Evolutionary conservation across 768 basidiomycete genomes (phyloP).

Genomic region (Suillus occidentalis): DNA sequence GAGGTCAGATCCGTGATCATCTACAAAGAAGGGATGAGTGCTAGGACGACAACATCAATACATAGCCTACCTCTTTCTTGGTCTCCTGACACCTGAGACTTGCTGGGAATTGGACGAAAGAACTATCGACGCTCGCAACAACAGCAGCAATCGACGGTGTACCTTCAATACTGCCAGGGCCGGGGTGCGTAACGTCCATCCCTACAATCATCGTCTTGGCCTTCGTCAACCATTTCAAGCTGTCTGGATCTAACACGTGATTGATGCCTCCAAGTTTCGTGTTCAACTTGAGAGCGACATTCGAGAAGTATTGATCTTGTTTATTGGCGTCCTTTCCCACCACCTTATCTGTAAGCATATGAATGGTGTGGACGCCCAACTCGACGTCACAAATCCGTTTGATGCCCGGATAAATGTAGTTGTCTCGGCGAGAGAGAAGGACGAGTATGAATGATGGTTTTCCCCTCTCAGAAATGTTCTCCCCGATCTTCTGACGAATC

Average conservation of each 20-base stretch:
- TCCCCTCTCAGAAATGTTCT: conserved; percentile 21
- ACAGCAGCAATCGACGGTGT: conserved; percentile 84
- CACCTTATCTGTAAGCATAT: conserved; percentile 67
- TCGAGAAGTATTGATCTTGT: conserved; percentile 82
- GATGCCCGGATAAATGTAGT: conserved; percentile 78
- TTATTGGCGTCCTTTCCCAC: conserved; percentile 45
- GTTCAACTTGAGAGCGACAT: conserved; percentile 80
- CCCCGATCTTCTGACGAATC: conserved; percentile 44
- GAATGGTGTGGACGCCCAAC: conserved; percentile 70
- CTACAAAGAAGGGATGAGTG: conserved; percentile 36
- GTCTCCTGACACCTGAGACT: conserved; percentile 64
- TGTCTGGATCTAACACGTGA: conserved; percentile 61
- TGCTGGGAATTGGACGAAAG: conserved; percentile 77
- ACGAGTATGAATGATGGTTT: conserved; percentile 70
- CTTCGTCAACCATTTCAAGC: conserved; percentile 65
- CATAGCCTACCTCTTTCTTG: conserved; percentile 23
- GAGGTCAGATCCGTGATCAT: conserved; percentile 65
- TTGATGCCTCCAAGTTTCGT: conserved; percentile 83
- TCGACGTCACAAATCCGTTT: conserved; percentile 75
- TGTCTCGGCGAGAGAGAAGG: conserved; percentile 64
- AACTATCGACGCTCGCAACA: conserved; percentile 70
- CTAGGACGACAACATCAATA: not conserved
- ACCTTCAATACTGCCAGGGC: conserved; percentile 62
- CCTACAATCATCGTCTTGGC: conserved; percentile 81
- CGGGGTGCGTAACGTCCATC: conserved; percentile 82